Percentiles rank a stretch among this genome's conserved stretches.
phyloP scores from a whole-genome alignment of 2,329 filamentous ascomycete genomes.

The Neocatenulostroma microsporum region DNA sequence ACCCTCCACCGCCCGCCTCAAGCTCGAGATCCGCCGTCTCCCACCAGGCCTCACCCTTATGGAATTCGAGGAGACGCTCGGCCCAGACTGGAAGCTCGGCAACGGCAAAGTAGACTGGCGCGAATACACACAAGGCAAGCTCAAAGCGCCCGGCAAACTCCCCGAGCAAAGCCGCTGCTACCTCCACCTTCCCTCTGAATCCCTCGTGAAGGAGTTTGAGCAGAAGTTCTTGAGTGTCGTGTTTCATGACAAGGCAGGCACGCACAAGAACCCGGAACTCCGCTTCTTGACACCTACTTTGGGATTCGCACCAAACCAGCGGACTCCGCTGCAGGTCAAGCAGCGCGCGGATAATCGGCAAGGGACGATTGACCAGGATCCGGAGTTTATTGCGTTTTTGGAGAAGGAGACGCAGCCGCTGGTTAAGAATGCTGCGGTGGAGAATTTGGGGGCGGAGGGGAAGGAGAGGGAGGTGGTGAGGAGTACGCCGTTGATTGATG shows the following conservation, averaged over 20 bases:
- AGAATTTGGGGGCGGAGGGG: slow-evolving; percentile 37
- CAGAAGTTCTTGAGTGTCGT: slow-evolving; percentile 59
- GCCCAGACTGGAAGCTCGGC: slow-evolving; percentile 73
- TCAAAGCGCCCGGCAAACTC: slow-evolving; percentile 80
- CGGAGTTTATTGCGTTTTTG: slow-evolving; percentile 90
- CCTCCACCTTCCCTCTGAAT: slow-evolving; percentile 66
- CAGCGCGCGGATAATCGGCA: slow-evolving; percentile 73
- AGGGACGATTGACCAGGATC: slow-evolving; percentile 92
- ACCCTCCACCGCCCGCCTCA: slow-evolving; percentile 57
- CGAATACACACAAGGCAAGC: slow-evolving; percentile 63
- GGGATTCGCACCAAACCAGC: slow-evolving; percentile 77
- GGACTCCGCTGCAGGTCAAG: slow-evolving; percentile 60
- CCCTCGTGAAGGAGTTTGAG: slow-evolving; percentile 59
- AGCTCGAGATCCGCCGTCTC: slow-evolving; percentile 75
- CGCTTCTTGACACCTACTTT: slow-evolving; percentile 65
- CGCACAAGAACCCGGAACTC: slow-evolving; percentile 62
- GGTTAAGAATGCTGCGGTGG: slow-evolving; percentile 45
- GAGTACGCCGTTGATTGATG: slow-evolving; percentile 84
- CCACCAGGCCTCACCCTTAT: slow-evolving; percentile 74
- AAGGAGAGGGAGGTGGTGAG: slow-evolving; percentile 48
- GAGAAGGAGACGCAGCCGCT: slow-evolving; percentile 73
- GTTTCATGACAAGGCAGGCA: slow-evolving; percentile 78
- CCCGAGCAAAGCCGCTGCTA: slow-evolving; percentile 76
- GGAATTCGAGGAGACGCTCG: slow-evolving; percentile 66
- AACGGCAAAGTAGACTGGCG: slow-evolving; percentile 80